Conservation (phyloP, 768 basidiomycete genomes). For the Imleria badia region DNA sequence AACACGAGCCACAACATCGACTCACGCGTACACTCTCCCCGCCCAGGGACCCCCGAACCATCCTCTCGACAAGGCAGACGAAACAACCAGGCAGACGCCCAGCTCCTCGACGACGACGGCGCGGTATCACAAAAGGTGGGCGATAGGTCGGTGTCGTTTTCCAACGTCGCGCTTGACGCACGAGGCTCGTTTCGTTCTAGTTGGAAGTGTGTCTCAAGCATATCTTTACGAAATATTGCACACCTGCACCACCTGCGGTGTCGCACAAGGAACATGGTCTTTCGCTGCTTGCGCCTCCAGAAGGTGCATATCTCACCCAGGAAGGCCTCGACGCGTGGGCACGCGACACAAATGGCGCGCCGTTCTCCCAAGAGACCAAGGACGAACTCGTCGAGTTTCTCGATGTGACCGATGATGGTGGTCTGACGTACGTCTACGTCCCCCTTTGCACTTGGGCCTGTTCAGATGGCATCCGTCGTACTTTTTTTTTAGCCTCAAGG, state of each 20-base stretch:
- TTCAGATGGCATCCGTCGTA: not conserved
- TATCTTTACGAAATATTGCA: constrained; percentile 79
- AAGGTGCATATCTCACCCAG: constrained; percentile 55
- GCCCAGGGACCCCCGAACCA: constrained; percentile 62
- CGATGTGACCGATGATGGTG: constrained; percentile 69
- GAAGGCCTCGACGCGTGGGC: constrained; percentile 76
- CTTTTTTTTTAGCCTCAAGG: constrained; percentile 55
- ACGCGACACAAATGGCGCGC: constrained; percentile 75
- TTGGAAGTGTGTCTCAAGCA: constrained; percentile 69
- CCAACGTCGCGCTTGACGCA: not conserved
- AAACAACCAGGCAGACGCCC: constrained; percentile 48
- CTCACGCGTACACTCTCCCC: constrained; percentile 43
- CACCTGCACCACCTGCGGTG: constrained; percentile 34
- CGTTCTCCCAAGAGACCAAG: constrained; percentile 76
- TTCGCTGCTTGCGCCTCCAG: constrained; percentile 44
- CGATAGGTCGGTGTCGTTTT: not conserved
- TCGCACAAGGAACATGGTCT: constrained; percentile 21
- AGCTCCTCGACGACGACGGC: constrained; percentile 71
- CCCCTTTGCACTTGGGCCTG: not conserved
- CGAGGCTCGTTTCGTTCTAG: constrained; percentile 32
- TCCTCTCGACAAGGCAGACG: constrained; percentile 58
- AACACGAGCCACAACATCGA: constrained; percentile 3
- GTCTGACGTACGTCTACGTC: constrained; percentile 59
- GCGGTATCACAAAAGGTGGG: constrained; percentile 62
- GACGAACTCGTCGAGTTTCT: constrained; percentile 75